These are phyloP conservation scores for Komagataea norvegica DNA, from an alignment of 1,139 yeast species.

Conservation along the genomic window DNA sequence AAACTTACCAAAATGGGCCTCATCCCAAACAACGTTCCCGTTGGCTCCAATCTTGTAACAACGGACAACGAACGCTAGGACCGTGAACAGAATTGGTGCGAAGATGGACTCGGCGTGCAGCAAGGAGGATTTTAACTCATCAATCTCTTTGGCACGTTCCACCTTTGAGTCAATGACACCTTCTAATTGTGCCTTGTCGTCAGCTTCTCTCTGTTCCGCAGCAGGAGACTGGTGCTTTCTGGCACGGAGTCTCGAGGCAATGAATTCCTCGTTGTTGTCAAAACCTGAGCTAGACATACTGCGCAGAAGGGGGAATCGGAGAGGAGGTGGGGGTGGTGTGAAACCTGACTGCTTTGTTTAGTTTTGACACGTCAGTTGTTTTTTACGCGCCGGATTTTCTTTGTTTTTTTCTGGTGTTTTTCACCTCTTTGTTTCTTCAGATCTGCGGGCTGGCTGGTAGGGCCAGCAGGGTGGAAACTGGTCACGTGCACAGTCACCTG, in stretches of 20 bases:
- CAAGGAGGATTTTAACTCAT: constrained; percentile 22
- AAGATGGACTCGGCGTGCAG: constrained; percentile 39
- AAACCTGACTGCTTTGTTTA: no score
- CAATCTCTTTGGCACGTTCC: constrained; percentile 20
- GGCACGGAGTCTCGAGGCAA: constrained; percentile 4
- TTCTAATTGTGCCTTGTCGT: constrained; percentile 3
- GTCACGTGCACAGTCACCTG: no score
- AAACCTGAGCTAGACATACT: constrained; percentile 13
- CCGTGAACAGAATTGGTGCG: constrained; percentile 58
- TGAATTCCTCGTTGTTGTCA: constrained; percentile 5
- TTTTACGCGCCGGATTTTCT: no score
- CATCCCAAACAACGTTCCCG: constrained; percentile 88
- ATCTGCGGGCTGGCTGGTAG: no score
- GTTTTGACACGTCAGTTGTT: no score
- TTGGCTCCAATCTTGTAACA: constrained; percentile 69
- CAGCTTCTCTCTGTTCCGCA: background rate
- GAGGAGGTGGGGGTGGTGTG: no score
- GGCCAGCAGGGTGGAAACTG: no score
- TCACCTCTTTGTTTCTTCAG: no score
- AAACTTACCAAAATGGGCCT: constrained; percentile 94
- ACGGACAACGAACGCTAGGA: constrained; percentile 66
- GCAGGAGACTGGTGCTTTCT: constrained; percentile 2
- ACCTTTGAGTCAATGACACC: constrained; percentile 19
- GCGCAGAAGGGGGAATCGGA: background rate
- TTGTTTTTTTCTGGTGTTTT: no score